Conservation (phyloP, 2,329 filamentous ascomycete species). For the Clonostachys sp. region DNA sequence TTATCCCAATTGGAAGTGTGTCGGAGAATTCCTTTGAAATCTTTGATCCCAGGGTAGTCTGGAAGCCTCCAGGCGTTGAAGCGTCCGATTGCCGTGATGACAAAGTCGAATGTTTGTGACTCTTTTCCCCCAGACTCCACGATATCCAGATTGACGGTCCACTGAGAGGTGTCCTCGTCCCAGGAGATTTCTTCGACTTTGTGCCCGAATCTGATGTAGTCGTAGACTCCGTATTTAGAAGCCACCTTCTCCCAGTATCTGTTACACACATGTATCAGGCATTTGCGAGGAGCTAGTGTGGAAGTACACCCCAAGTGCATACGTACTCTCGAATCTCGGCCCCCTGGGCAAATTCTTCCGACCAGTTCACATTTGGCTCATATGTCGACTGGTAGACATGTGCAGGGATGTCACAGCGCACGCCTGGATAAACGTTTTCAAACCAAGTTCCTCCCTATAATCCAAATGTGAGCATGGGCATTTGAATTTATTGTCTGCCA, state of each 20-base stretch:
- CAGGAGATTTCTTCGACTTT: not conserved
- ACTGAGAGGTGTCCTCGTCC: not conserved
- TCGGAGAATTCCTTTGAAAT: slow-evolving; percentile 42
- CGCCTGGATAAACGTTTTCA: slow-evolving; percentile 57
- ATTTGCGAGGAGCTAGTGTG: too few relatives aligned
- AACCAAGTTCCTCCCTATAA: slow-evolving; percentile 46
- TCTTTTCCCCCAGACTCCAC: not conserved
- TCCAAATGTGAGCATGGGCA: too few relatives aligned
- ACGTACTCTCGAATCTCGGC: slow-evolving; percentile 31
- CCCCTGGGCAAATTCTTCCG: slow-evolving; percentile 62
- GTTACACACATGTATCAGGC: not conserved
- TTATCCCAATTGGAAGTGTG: slow-evolving; percentile 59
- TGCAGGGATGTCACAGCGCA: slow-evolving; percentile 64
- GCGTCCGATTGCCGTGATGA: not conserved
- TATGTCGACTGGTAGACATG: slow-evolving; percentile 69
- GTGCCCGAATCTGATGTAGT: not conserved
- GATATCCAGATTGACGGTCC: not conserved
- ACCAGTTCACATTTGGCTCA: slow-evolving; percentile 64
- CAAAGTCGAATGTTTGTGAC: not conserved
- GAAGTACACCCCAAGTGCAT: too few relatives aligned
- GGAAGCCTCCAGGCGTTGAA: slow-evolving; percentile 36
- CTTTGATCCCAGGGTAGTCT: not conserved
- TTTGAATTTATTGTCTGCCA: too few relatives aligned
- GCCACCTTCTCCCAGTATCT: not conserved
- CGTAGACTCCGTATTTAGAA: not conserved